phyloP scores from a whole-genome alignment of 2,329 filamentous ascomycete genomes.

The Phyllosticta ampelicida region DNA sequence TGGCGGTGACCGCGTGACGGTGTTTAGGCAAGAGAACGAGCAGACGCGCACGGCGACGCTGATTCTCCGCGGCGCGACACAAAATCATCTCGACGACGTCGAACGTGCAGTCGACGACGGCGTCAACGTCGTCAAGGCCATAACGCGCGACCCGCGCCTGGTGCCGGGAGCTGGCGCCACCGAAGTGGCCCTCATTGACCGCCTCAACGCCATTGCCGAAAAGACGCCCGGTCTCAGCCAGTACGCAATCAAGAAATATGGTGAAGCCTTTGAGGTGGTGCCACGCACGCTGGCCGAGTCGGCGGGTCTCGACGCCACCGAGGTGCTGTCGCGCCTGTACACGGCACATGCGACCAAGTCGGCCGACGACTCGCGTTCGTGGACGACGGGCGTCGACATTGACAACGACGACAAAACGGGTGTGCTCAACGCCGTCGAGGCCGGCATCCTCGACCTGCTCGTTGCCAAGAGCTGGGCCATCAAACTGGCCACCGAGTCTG shows the following conservation, averaged over 20 bases:
- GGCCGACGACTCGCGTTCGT: slow-evolving; percentile 55
- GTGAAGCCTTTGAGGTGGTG: slow-evolving; percentile 94
- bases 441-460: slow-evolving; percentile 86
- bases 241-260: slow-evolving; percentile 95
- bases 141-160: slow-evolving; percentile 82
- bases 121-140: slow-evolving; percentile 97
- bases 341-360: slow-evolving; percentile 63
- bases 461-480: slow-evolving; percentile 94
- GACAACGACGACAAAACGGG: slow-evolving; percentile 77
- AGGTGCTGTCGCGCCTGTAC: slow-evolving; percentile 84
- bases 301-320: slow-evolving; percentile 92
- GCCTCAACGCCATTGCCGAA: slow-evolving; percentile 81
- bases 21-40: slow-evolving; percentile 94
- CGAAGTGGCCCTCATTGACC: slow-evolving; percentile 86
- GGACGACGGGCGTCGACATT: slow-evolving; percentile 88
- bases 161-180: slow-evolving; percentile 92
- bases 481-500: slow-evolving; percentile 89
- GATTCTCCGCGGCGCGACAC: slow-evolving; percentile 87
- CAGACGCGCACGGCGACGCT: slow-evolving; percentile 87
- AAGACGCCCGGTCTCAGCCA: slow-evolving; percentile 87
- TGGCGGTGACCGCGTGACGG: slow-evolving; percentile 92
- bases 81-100: slow-evolving; percentile 95
- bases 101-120: slow-evolving; percentile 96
- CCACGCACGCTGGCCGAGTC: slow-evolving; percentile 90
- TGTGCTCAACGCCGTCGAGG: slow-evolving; percentile 72